Conservation (phyloP, 176 grass and related monocot species). For the Phoenix roebelenii region DNA sequence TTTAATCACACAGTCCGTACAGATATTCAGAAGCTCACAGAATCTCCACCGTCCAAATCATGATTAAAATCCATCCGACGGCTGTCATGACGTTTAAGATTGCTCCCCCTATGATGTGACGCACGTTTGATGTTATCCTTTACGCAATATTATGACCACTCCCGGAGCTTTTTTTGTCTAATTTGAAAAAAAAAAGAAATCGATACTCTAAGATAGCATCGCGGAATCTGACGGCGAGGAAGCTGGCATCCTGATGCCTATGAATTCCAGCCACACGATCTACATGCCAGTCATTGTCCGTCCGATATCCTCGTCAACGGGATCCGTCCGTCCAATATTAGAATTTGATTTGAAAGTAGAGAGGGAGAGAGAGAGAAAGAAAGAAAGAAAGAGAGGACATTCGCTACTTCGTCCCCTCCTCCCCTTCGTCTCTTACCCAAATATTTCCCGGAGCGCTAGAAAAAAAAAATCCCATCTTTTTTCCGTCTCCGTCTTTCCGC, state of each 20-base stretch:
- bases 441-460: slow-evolving; percentile 13
- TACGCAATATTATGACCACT: too few species aligned
- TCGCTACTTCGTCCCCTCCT: slow-evolving; percentile 32
- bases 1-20: too few species aligned
- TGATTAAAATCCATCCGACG: too few species aligned
- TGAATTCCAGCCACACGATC: slow-evolving; percentile 76
- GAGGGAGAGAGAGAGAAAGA: slow-evolving; percentile 88
- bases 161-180: too few species aligned
- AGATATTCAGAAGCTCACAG: too few species aligned
- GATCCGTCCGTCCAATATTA: slow-evolving; percentile 66
- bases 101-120: too few species aligned
- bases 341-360: slow-evolving; percentile 89
- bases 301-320: slow-evolving; percentile 19
- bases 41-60: too few species aligned
- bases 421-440: slow-evolving; percentile 21
- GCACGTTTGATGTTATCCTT: too few species aligned
- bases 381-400: slow-evolving; percentile 22
- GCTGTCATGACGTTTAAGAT: too few species aligned
- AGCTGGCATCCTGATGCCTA: slow-evolving; percentile 35
- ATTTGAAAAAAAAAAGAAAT: too few species aligned
- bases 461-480: slow-evolving; percentile 24
- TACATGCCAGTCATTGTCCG: not conserved
- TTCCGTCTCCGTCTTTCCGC: slow-evolving; percentile 18
- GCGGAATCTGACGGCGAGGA: slow-evolving; percentile 49
- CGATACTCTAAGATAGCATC: too few species aligned